Conservation (phyloP, 306 rosid genomes). For the Lagenaria siceraria region DNA sequence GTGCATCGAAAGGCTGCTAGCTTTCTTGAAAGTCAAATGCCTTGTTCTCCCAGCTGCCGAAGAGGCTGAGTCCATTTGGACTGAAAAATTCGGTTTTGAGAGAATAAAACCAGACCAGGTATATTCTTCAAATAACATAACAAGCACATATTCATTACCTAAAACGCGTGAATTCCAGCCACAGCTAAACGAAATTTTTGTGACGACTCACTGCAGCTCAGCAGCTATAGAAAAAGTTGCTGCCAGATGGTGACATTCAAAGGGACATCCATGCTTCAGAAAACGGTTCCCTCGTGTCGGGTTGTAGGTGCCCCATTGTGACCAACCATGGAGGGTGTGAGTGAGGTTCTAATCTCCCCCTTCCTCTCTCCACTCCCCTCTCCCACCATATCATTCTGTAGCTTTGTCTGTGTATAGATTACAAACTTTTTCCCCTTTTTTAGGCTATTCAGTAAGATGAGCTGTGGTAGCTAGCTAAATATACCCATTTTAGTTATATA, state of each 20-base stretch:
- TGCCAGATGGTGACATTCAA: conserved; percentile 74
- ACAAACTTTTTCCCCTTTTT: neutral
- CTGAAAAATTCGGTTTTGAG: conserved; percentile 63
- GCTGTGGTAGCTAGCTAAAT: neutral
- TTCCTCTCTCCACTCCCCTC: neutral
- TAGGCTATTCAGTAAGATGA: neutral
- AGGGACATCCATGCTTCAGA: conserved; percentile 88
- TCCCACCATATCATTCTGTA: neutral
- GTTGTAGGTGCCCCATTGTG: conserved; percentile 20
- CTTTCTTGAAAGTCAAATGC: conserved; percentile 61
- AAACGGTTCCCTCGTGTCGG: conserved; percentile 53
- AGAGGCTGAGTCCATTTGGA: conserved; percentile 93
- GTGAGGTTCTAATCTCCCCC: neutral
- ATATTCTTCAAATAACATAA: neutral
- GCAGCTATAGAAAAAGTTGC: conserved; percentile 55
- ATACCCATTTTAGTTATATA: conserved; percentile 1
- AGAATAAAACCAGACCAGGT: conserved; percentile 77
- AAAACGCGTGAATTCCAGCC: neutral
- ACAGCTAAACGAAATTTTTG: neutral
- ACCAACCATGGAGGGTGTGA: neutral
- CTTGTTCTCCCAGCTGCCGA: conserved; percentile 90
- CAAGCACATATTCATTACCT: neutral
- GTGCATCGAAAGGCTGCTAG: conserved; percentile 75
- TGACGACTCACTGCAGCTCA: conserved; percentile 38
- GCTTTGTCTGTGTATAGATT: neutral